Conservation (phyloP, 768 basidiomycete species). For the Agaricus sinodeliciosus region DNA sequence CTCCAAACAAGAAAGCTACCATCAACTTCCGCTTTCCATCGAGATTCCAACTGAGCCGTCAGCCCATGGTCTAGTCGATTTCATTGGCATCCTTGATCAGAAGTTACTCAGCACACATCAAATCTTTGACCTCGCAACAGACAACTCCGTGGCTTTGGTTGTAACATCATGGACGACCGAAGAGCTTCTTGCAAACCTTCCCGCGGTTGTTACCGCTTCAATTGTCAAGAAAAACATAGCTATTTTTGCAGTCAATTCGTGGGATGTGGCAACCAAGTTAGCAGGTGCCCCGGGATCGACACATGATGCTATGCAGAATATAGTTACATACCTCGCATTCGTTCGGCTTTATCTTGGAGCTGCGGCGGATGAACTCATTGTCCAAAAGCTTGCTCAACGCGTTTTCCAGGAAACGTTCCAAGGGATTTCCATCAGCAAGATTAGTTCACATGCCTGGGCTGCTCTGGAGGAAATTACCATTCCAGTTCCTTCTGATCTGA, state of each 20-base stretch:
- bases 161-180: constrained; percentile 67
- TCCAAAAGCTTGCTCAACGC: constrained; percentile 44
- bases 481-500: constrained; percentile 12
- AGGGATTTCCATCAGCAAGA: constrained; percentile 42
- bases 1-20: constrained; percentile 30
- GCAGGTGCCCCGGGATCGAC: constrained; percentile 24
- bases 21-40: constrained; percentile 46
- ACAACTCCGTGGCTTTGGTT: constrained; percentile 66
- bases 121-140: constrained; percentile 59
- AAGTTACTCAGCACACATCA: constrained; percentile 73
- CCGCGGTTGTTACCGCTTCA: constrained; percentile 36
- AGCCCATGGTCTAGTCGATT: constrained; percentile 50
- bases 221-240: constrained; percentile 48
- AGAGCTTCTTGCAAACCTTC: constrained; percentile 68
- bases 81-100: constrained; percentile 71
- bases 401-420: constrained; percentile 39
- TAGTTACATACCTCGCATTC: constrained; percentile 74
- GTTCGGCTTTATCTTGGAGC: constrained; percentile 75
- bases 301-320: constrained; percentile 40
- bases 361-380: constrained; percentile 44
- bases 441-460: constrained; percentile 60
- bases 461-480: constrained; percentile 50
- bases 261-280: constrained; percentile 40
- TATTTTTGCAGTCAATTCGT: constrained; percentile 55
- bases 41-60: constrained; percentile 48